Conservation (phyloP, 768 basidiomycete genomes). For the Baorangia bicolor region DNA sequence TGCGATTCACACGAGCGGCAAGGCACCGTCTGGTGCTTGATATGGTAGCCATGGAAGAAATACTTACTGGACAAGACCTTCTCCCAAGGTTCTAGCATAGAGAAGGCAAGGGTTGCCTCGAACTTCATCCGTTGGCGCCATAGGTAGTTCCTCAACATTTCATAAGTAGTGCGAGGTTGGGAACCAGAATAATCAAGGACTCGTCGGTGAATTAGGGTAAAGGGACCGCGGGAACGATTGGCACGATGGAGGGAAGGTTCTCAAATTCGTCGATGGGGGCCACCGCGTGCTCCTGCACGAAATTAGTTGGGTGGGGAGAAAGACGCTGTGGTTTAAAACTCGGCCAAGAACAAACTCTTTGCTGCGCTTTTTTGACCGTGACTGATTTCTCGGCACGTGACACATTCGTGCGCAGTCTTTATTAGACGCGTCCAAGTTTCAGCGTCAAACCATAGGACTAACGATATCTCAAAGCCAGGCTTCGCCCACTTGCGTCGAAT, state of each 20-base stretch:
- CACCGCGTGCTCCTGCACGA: neutral
- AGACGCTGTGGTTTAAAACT: conserved; percentile 2
- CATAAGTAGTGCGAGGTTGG: conserved; percentile 11
- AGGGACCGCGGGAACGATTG: neutral
- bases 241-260: neutral
- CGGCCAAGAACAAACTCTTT: neutral
- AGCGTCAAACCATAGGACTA: no score
- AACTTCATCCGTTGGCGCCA: conserved; percentile 34
- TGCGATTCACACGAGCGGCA: neutral
- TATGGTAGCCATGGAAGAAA: conserved; percentile 5
- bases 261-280: neutral
- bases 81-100: conserved; percentile 72
- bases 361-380: conserved; percentile 2
- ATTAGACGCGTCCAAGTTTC: no score
- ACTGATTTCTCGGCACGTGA: conserved; percentile 27
- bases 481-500: no score
- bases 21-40: neutral
- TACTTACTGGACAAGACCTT: conserved; percentile 55
- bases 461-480: no score
- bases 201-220: neutral
- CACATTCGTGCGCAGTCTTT: neutral
- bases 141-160: conserved; percentile 32
- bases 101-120: conserved; percentile 58
- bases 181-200: neutral
- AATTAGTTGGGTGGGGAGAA: neutral